Percentiles rank a stretch among this genome's conserved stretches.
Conservation (phyloP, 75 land plant species). For the Cryptomeria japonica region DNA sequence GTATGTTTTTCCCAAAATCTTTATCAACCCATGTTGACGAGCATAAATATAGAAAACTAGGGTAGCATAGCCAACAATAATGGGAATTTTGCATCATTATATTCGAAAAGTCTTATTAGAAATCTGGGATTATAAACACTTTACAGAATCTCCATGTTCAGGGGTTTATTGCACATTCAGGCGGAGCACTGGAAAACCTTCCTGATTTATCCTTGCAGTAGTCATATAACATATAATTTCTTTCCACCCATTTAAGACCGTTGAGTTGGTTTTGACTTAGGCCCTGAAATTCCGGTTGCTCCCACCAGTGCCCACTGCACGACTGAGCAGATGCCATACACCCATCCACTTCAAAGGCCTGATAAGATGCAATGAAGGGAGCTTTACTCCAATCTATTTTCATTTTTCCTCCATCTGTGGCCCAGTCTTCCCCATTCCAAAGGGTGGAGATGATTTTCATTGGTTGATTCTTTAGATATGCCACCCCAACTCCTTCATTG, state of each 20-base stretch:
- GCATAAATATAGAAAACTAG: too few species aligned
- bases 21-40: too few species aligned
- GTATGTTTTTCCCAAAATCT: too few species aligned
- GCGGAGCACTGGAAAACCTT: slow-evolving; percentile 8
- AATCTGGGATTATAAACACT: background rate
- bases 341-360: slow-evolving; percentile 33
- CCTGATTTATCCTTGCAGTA: slow-evolving; percentile 54
- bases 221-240: slow-evolving; percentile 54
- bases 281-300: slow-evolving; percentile 20
- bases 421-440: slow-evolving; percentile 77
- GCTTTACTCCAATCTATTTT: slow-evolving; percentile 54
- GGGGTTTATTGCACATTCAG: slow-evolving; percentile 16
- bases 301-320: slow-evolving; percentile 49
- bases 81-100: too few species aligned
- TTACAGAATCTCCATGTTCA: slow-evolving; percentile 9
- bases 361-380: slow-evolving; percentile 54
- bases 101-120: too few species aligned
- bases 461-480: slow-evolving; percentile 39
- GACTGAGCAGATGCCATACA: slow-evolving; percentile 18
- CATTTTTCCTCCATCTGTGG: slow-evolving; percentile 53
- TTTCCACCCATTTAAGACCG: slow-evolving; percentile 29
- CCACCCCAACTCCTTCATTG: slow-evolving; percentile 35
- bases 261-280: slow-evolving; percentile 28
- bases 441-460: slow-evolving; percentile 53
- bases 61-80: too few species aligned